These are phyloP conservation scores for Neofusicoccum sp. DNA, from an alignment of 2,329 filamentous ascomycete genomes.

Conservation along the genomic window DNA sequence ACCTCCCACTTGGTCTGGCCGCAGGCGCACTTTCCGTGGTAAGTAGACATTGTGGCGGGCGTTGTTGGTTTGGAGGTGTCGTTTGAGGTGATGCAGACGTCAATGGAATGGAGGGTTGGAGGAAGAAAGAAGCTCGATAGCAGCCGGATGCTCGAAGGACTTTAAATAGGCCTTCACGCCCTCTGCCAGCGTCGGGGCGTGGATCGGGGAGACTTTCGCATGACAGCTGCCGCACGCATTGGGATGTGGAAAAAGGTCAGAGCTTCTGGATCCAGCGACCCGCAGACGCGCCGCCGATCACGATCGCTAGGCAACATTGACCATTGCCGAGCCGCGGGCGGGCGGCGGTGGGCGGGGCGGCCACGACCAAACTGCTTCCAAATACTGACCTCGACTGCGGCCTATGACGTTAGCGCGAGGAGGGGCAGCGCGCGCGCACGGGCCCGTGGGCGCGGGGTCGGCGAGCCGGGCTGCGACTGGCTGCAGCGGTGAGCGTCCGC, in stretches of 20 bases:
- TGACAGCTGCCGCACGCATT: background rate
- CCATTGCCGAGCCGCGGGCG: background rate
- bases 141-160: background rate
- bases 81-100: background rate
- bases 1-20: conserved; percentile 57
- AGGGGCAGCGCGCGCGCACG: conserved; percentile 3
- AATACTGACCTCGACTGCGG: background rate
- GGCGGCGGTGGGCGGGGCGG: background rate
- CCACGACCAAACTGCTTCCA: conserved; percentile 6
- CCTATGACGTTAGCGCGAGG: conserved; percentile 15
- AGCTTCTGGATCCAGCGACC: conserved; percentile 8
- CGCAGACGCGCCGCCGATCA: conserved; percentile 6
- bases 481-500: too few species aligned
- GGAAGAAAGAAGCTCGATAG: background rate
- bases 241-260: background rate
- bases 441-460: conserved; percentile 10
- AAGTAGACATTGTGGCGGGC: conserved; percentile 45
- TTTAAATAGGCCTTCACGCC: background rate
- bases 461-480: background rate
- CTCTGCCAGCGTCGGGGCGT: background rate
- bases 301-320: background rate
- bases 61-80: conserved; percentile 10
- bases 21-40: conserved; percentile 59
- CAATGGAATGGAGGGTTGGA: background rate
- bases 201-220: background rate